Conservation (phyloP, 768 basidiomycete species). For the Auricularia sp. region DNA sequence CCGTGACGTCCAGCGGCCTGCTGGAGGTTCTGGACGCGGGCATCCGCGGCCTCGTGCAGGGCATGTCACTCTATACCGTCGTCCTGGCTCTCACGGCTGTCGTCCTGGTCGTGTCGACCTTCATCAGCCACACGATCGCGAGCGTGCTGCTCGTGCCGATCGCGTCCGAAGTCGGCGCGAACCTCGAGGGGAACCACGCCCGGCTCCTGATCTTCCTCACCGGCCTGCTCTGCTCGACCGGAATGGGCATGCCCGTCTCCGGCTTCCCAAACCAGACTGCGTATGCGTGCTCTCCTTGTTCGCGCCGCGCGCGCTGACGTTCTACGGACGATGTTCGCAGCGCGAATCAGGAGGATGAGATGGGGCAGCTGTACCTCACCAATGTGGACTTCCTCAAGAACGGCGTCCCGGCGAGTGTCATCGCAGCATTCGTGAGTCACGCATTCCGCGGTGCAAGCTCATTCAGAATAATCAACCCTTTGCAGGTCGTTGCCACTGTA, state of each 20-base stretch:
- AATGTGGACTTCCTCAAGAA: slow-evolving; percentile 88
- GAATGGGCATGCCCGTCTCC: slow-evolving; percentile 97
- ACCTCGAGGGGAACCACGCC: slow-evolving; percentile 52
- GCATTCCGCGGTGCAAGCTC: background rate
- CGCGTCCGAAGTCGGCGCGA: slow-evolving; percentile 80
- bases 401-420: slow-evolving; percentile 87
- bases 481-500: slow-evolving; percentile 73
- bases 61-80: slow-evolving; percentile 54
- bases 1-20: slow-evolving; percentile 82
- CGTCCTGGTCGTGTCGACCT: slow-evolving; percentile 80
- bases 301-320: background rate
- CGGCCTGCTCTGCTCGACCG: slow-evolving; percentile 82
- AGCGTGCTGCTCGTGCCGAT: slow-evolving; percentile 95
- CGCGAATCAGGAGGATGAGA: slow-evolving; percentile 88
- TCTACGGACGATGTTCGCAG: slow-evolving; percentile 24
- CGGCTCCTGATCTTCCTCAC: slow-evolving; percentile 90
- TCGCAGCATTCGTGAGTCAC: slow-evolving; percentile 63
- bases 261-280: slow-evolving; percentile 99
- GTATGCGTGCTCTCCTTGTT: slow-evolving; percentile 33
- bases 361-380: slow-evolving; percentile 79
- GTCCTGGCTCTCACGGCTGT: slow-evolving; percentile 58
- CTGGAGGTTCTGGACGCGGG: slow-evolving; percentile 63
- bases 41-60: slow-evolving; percentile 51
- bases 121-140: slow-evolving; percentile 96
- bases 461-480: slow-evolving; percentile 3